Evolutionary conservation across 331 rosid genomes (phyloP).

Genomic region (Prunus yedoensis): DNA sequence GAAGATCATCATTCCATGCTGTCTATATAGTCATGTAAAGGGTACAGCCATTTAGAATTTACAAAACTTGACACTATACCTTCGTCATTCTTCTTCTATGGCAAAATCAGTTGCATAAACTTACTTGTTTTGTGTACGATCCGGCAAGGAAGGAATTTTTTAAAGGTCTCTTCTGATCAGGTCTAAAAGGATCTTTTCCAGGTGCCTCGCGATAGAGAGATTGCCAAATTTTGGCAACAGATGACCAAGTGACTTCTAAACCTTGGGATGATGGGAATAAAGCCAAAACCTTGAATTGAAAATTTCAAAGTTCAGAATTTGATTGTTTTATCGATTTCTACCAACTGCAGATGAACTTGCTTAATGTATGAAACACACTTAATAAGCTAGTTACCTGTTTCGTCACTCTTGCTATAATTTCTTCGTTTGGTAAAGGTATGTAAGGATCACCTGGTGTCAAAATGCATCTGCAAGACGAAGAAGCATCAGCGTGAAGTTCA

Average conservation of each 20-base stretch:
- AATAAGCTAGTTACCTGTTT: slow-evolving; percentile 61
- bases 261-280: slow-evolving; percentile 97
- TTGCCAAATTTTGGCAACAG: slow-evolving; percentile 91
- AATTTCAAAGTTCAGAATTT: background rate
- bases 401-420: slow-evolving; percentile 76
- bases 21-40: slow-evolving; percentile 84
- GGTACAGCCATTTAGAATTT: slow-evolving; percentile 5
- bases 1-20: slow-evolving; percentile 94
- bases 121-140: slow-evolving; percentile 88
- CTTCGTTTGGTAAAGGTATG: slow-evolving; percentile 88
- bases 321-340: background rate
- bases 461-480: slow-evolving; percentile 70
- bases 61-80: too few species aligned
- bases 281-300: slow-evolving; percentile 51
- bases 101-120: background rate
- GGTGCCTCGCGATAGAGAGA: slow-evolving; percentile 94
- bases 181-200: slow-evolving; percentile 95
- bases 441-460: slow-evolving; percentile 97
- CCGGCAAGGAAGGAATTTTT: slow-evolving; percentile 90
- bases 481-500: background rate
- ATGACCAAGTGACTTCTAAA: slow-evolving; percentile 92
- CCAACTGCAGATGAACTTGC: background rate
- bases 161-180: slow-evolving; percentile 90
- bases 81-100: background rate
- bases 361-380: background rate